Evolutionary conservation across 2,329 filamentous ascomycete species (phyloP).

Genomic region (Mycosphaerella arachidis): DNA sequence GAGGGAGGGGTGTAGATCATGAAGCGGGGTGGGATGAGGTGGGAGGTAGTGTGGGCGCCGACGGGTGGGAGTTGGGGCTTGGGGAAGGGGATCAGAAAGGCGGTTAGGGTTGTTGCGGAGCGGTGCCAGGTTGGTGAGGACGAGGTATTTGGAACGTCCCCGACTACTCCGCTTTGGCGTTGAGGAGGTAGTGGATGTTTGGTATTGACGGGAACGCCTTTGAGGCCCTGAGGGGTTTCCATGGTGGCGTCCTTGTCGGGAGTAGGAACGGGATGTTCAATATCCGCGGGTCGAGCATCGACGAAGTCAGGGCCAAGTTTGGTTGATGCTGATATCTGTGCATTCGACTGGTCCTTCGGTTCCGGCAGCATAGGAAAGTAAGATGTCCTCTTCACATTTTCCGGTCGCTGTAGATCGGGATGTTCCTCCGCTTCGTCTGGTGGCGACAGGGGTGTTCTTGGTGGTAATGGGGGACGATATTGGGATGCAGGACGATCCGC

Average conservation of each 20-base stretch:
- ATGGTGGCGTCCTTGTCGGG: not conserved
- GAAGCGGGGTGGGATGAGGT: conserved; percentile 38
- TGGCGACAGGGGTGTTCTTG: not conserved
- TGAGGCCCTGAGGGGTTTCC: not conserved
- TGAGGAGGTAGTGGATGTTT: conserved; percentile 1
- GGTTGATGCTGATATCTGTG: not conserved
- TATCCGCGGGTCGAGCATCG: too few species aligned
- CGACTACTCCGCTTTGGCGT: not conserved
- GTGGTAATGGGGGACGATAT: not conserved
- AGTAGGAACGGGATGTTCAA: too few species aligned
- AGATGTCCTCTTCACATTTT: not conserved
- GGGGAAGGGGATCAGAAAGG: conserved; percentile 43
- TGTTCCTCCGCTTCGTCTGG: conserved; percentile 1
- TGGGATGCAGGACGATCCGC: not conserved
- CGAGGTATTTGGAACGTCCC: too few species aligned
- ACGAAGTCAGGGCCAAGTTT: too few species aligned
- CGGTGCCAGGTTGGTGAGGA: conserved; percentile 34
- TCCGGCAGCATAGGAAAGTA: not conserved
- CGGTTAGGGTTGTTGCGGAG: conserved; percentile 39
- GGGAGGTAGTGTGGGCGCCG: conserved; percentile 23
- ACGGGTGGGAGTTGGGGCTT: conserved; percentile 34
- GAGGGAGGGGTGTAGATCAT: conserved; percentile 44
- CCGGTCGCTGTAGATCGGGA: not conserved
- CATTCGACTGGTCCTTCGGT: too few species aligned
- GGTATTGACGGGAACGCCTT: conserved; percentile 2